Percentiles rank a stretch among this genome's conserved stretches.
Evolutionary conservation across 176 grass and related monocot genomes (phyloP).

Genomic region (Stipa capillata): DNA sequence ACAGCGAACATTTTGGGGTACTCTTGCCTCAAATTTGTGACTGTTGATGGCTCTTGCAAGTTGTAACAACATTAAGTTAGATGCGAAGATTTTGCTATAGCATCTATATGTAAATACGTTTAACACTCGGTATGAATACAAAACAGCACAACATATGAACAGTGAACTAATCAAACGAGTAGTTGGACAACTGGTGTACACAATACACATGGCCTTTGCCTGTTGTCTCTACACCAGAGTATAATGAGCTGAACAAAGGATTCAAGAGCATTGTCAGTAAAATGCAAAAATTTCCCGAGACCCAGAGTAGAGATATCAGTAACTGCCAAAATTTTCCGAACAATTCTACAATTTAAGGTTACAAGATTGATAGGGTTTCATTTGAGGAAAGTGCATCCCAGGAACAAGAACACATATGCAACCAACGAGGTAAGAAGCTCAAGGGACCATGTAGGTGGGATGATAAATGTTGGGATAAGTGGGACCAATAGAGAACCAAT

Average conservation of each 20-base stretch:
- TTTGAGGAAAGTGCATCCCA: constrained; percentile 82
- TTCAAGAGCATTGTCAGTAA: not conserved
- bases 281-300: not conserved
- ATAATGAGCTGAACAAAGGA: not conserved
- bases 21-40: not conserved
- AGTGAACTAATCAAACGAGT: not conserved
- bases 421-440: constrained; percentile 90
- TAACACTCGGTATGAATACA: not conserved
- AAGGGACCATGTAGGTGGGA: constrained; percentile 87
- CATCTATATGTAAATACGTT: not conserved
- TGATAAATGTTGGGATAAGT: constrained; percentile 63
- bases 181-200: not conserved
- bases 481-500: constrained; percentile 69
- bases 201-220: not conserved
- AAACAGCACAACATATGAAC: not conserved
- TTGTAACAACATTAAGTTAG: not conserved
- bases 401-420: constrained; percentile 83
- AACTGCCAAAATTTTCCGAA: not conserved
- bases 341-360: constrained; percentile 6
- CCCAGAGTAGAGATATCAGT: not conserved
- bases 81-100: not conserved
- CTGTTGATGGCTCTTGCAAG: not conserved
- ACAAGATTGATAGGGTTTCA: constrained; percentile 23
- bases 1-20: not conserved
- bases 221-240: not conserved